These are phyloP conservation scores for Ogataea naganishii DNA, from an alignment of 805 yeast species.

Conservation along the genomic window DNA sequence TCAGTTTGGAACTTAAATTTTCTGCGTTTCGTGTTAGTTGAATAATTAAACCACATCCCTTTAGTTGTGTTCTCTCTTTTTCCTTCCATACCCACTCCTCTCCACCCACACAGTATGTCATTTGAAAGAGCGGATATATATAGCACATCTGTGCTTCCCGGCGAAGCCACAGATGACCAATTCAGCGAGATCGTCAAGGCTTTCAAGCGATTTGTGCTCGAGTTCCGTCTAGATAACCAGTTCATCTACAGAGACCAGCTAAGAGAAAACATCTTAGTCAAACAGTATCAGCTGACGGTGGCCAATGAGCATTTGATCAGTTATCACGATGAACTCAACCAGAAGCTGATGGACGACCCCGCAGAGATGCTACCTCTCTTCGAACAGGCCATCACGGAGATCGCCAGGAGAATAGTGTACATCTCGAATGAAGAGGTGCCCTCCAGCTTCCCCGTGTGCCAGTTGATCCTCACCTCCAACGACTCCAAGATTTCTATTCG, in stretches of 20 bases:
- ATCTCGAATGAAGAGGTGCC: conserved; percentile 45
- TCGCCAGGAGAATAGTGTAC: conserved; percentile 65
- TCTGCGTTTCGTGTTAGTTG: background rate
- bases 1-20: background rate
- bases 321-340: conserved; percentile 83
- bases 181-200: conserved; percentile 66
- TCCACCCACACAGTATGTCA: conserved; percentile 37
- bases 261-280: conserved; percentile 75
- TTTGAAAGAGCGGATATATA: conserved; percentile 66
- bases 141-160: conserved; percentile 81
- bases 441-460: conserved; percentile 66
- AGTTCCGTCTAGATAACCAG: conserved; percentile 74
- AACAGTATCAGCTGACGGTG: conserved; percentile 63
- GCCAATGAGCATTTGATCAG: conserved; percentile 79
- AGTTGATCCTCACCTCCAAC: conserved; percentile 65
- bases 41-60: too few species aligned
- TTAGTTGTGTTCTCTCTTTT: background rate
- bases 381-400: conserved; percentile 76
- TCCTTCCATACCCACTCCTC: background rate
- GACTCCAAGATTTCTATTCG: conserved; percentile 69
- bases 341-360: conserved; percentile 78
- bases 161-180: conserved; percentile 59
- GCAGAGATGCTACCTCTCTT: conserved; percentile 79
- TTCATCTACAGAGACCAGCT: conserved; percentile 87
- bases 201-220: conserved; percentile 74